These are phyloP conservation scores for Salvia hispanica DNA, from an alignment of 257 asterid species.

Conservation along the genomic window DNA sequence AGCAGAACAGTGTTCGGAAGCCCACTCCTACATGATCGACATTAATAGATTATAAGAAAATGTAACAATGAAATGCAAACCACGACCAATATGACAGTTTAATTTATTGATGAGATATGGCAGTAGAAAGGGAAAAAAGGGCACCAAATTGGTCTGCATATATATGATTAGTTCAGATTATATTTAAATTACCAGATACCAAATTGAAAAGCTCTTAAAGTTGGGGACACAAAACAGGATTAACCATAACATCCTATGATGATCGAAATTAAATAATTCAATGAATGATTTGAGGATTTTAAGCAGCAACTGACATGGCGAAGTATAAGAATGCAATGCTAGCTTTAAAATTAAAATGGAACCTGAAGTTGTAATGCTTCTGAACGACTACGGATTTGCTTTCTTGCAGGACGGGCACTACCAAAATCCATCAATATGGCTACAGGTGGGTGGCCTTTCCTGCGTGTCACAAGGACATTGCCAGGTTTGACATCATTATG, in stretches of 20 bases:
- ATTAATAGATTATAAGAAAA: conserved; percentile 30
- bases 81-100: conserved; percentile 20
- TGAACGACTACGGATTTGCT: conserved; percentile 82
- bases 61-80: conserved; percentile 23
- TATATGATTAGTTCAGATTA: conserved; percentile 13
- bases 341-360: conserved; percentile 24
- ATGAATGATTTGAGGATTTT: conserved; percentile 19
- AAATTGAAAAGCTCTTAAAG: too few species aligned
- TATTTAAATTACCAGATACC: background rate
- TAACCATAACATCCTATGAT: conserved; percentile 1
- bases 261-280: background rate
- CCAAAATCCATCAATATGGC: conserved; percentile 97
- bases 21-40: conserved; percentile 81
- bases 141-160: background rate
- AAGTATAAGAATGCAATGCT: conserved; percentile 25
- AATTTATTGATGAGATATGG: conserved; percentile 13
- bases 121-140: conserved; percentile 7
- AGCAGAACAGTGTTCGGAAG: conserved; percentile 95
- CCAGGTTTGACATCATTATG: conserved; percentile 98
- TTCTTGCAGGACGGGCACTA: conserved; percentile 95
- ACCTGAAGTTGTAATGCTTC: conserved; percentile 98
- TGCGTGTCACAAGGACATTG: conserved; percentile 80
- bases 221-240: background rate
- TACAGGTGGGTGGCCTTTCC: conserved; percentile 83
- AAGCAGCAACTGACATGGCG: conserved; percentile 13